phyloP scores from a whole-genome alignment of 192 early-diverging fungal species.

The Kickxella alabastrina region DNA sequence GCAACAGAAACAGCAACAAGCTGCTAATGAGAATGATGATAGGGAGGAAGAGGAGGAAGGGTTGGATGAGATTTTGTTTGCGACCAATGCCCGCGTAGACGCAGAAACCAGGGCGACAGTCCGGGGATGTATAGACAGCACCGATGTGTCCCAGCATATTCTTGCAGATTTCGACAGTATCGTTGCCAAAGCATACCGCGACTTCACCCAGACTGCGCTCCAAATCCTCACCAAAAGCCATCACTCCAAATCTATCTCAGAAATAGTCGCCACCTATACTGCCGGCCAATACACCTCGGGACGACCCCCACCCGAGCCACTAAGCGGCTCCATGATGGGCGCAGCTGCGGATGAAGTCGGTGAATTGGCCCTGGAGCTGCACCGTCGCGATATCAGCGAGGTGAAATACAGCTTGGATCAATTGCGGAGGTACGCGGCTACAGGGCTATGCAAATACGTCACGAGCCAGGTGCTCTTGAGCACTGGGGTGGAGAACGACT shows the following conservation, averaged over 20 bases:
- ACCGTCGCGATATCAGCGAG: slow-evolving; percentile 13
- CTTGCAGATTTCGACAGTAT: slow-evolving; percentile 18
- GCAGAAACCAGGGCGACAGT: slow-evolving; percentile 20
- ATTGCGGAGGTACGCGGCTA: slow-evolving; percentile 31
- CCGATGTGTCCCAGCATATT: slow-evolving; percentile 4
- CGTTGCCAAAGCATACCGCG: slow-evolving; percentile 22
- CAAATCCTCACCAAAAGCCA: too few relatives aligned
- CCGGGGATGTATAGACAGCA: slow-evolving; percentile 16
- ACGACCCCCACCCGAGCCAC: not conserved
- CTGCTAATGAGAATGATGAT: too few relatives aligned
- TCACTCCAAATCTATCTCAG: too few relatives aligned
- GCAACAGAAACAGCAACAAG: too few relatives aligned
- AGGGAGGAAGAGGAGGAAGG: too few relatives aligned
- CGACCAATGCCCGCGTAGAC: slow-evolving; percentile 34
- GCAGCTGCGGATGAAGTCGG: not conserved
- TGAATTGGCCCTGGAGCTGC: slow-evolving; percentile 2
- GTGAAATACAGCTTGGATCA: slow-evolving; percentile 52
- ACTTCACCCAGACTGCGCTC: slow-evolving; percentile 26
- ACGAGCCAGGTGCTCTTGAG: slow-evolving; percentile 44
- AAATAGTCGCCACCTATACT: too few relatives aligned
- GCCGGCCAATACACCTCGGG: not conserved
- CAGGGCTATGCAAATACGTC: slow-evolving; percentile 37
- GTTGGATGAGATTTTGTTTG: slow-evolving; percentile 43
- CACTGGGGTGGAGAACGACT: slow-evolving; percentile 48
- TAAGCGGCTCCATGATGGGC: too few relatives aligned